Conservation (phyloP, 2,329 filamentous ascomycete genomes). For the Phialophora macrospora region DNA sequence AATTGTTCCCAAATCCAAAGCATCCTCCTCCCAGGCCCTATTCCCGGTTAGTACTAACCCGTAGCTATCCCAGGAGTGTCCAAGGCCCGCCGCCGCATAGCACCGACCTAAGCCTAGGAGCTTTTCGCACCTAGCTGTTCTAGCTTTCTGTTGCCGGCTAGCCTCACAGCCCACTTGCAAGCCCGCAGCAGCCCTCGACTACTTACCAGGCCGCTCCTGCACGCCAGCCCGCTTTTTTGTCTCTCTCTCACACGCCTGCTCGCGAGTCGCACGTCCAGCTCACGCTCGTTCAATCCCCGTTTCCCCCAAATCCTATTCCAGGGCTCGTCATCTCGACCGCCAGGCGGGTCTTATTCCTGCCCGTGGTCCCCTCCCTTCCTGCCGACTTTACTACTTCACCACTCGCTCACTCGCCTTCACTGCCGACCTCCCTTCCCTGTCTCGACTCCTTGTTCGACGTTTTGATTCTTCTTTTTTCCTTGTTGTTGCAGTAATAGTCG, state of each 20-base stretch:
- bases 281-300: conserved; percentile 15
- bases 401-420: conserved; percentile 23
- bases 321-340: conserved; percentile 29
- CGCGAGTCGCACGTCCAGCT: conserved; percentile 16
- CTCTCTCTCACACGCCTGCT: conserved; percentile 14
- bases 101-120: conserved; percentile 13
- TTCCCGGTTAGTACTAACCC: conserved; percentile 16
- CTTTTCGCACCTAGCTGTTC: conserved; percentile 6
- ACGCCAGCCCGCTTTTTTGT: conserved; percentile 23
- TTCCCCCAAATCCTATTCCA: conserved; percentile 26
- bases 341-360: conserved; percentile 31
- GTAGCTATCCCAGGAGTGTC: conserved; percentile 3
- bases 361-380: conserved; percentile 21
- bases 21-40: conserved; percentile 10
- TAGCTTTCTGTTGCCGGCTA: conserved; percentile 12
- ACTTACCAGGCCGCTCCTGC: conserved; percentile 11
- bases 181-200: conserved; percentile 12
- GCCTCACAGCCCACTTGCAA: conserved; percentile 17
- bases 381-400: conserved; percentile 26
- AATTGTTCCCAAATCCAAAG: conserved; percentile 18
- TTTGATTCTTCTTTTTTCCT: conserved; percentile 13
- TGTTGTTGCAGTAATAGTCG: conserved; percentile 28
- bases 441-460: conserved; percentile 12
- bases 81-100: conserved; percentile 18
- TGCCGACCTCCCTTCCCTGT: conserved; percentile 18